phyloP scores from a whole-genome alignment of 768 basidiomycete genomes.

The Mycena olivaceomarginata region DNA sequence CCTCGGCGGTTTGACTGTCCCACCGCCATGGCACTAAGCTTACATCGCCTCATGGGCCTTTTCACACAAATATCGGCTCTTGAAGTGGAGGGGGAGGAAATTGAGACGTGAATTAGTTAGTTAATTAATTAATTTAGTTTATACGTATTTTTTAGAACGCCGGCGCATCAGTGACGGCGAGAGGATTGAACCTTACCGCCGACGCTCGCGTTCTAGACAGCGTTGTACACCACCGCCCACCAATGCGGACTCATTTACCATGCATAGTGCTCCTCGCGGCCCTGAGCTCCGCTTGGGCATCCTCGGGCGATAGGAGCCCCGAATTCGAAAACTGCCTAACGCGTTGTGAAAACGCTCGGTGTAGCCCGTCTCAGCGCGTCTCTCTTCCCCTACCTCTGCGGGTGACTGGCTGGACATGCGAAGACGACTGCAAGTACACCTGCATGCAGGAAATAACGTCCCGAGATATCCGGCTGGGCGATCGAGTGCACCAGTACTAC shows the following conservation, averaged over 20 bases:
- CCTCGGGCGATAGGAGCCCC: conserved; percentile 77
- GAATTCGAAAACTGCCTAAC: conserved; percentile 73
- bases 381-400: conserved; percentile 72
- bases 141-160: too few species aligned
- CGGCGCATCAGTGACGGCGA: too few species aligned
- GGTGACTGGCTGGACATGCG: conserved; percentile 91
- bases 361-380: conserved; percentile 58
- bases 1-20: too few species aligned
- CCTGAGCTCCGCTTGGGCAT: conserved; percentile 60
- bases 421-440: conserved; percentile 90
- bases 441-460: conserved; percentile 92
- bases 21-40: too few species aligned
- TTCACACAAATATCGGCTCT: too few species aligned
- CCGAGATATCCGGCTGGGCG: conserved; percentile 63
- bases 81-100: too few species aligned
- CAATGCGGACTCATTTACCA: conserved; percentile 19
- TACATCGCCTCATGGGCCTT: too few species aligned
- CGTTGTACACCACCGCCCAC: too few species aligned
- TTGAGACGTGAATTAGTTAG: too few species aligned
- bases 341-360: conserved; percentile 63
- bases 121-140: too few species aligned
- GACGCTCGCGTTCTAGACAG: too few species aligned
- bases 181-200: too few species aligned
- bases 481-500: conserved; percentile 84
- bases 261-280: conserved; percentile 19